Evolutionary conservation across 345 rosid genomes (phyloP), one percentile per base, ranked within the genome.

Genomic region (Kernera saxatilis): DNA sequence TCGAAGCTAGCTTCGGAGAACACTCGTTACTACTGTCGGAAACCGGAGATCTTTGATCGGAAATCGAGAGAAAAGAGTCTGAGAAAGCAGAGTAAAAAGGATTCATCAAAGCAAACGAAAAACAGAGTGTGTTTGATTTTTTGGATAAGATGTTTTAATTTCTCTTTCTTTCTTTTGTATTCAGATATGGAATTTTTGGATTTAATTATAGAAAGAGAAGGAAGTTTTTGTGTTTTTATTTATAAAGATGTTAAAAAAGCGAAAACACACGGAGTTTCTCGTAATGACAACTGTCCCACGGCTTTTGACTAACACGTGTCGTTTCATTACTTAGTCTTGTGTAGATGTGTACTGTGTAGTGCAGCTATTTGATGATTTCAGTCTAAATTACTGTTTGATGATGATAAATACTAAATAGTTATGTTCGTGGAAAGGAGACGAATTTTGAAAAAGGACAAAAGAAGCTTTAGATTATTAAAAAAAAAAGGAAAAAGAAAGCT

Each of bases 1-100:
- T 77, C 4, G 96, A 83, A 8, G 97, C 97, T 35, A 93, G 5
- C 71, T 82, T 71, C 6, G 78, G 78, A 1, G 78, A 75, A 52
- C 63, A 68, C 57, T 69, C 79, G n/a, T 80, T 62, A 8, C 86
- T 83, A 46, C 80, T 85, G 2, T 75, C 91, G 1, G 91, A 92
- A 50, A 81, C 74, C 3, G 69, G 73, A 13, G 79, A 67, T 2
- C 76, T 40, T 11, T 76, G 4, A 6, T 84, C 84, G 0, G 92
- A 69, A 1, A 48, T 21, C 1, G 90, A 19, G 21, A 69, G 64
- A 1, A 69, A 75, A 2, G 74, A 54, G 44, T 75, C 79, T 25
- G 79, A 26, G 33, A 50, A 67, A 2, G 72, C 3, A 0, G 73
- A 33, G 18, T 48, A 9, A 32, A 51, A 74, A 6, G 73, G 78